A percentile compares a stretch with the other conserved stretches of the same genome.
These are phyloP conservation scores for Hymenoscyphus linearis DNA, from an alignment of 2,329 filamentous ascomycete genomes.

Conservation along the genomic window DNA sequence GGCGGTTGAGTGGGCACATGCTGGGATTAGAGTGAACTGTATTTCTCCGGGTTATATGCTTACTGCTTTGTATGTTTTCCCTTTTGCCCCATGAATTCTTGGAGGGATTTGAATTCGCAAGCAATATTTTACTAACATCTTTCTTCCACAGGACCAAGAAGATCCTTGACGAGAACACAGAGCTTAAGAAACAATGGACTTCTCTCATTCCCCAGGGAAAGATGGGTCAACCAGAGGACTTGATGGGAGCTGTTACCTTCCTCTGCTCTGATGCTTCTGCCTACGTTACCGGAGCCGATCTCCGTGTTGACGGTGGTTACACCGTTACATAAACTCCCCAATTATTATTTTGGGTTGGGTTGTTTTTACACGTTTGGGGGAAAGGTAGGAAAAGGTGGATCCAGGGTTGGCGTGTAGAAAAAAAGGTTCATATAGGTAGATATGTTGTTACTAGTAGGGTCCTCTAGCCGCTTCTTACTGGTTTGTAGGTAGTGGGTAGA, in stretches of 20 bases:
- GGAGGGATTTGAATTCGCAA: not conserved
- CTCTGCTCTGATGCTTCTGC: constrained; percentile 52
- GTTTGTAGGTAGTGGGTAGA: too few relatives aligned
- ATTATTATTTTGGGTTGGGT: not conserved
- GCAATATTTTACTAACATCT: too few relatives aligned
- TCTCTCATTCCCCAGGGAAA: constrained; percentile 87
- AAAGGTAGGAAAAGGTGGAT: not conserved
- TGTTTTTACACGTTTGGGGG: not conserved
- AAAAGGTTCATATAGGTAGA: not conserved
- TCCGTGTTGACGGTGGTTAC: constrained; percentile 78
- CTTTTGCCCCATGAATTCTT: not conserved
- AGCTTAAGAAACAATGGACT: constrained; percentile 85
- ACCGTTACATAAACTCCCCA: constrained; percentile 58
- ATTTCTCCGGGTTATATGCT: constrained; percentile 97
- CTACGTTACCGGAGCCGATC: constrained; percentile 48
- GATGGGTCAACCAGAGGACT: constrained; percentile 86
- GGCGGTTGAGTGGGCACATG: constrained; percentile 88
- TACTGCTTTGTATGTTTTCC: constrained; percentile 69
- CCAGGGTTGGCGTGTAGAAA: not conserved
- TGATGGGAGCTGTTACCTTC: constrained; percentile 85
- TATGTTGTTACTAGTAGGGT: constrained; percentile 1
- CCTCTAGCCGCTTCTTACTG: too few relatives aligned
- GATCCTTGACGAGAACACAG: constrained; percentile 89
- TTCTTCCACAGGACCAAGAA: constrained; percentile 89
- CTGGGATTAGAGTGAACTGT: constrained; percentile 88